These are phyloP conservation scores for Panus rudis DNA, from an alignment of 768 basidiomycete genomes.

Conservation along the genomic window DNA sequence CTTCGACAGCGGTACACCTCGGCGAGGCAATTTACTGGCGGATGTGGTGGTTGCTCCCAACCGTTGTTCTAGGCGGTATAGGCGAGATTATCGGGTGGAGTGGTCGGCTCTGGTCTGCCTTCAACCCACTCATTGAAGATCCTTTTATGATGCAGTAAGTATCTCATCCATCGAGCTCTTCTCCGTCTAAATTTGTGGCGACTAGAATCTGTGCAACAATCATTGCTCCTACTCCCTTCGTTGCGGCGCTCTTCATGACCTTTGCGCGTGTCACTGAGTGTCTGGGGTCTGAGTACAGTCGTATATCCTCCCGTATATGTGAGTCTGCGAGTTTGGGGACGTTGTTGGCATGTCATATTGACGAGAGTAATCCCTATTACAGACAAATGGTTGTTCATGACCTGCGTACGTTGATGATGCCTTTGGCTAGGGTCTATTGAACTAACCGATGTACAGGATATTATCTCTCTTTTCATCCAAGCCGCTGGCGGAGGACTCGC, in stretches of 20 bases:
- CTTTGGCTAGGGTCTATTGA: neutral
- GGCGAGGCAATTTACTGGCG: constrained; percentile 36
- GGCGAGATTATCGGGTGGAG: constrained; percentile 51
- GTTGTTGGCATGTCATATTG: neutral
- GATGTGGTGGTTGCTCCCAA: constrained; percentile 48
- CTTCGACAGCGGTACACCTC: constrained; percentile 37
- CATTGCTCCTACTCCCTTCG: constrained; percentile 47
- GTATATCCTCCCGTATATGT: constrained; percentile 30
- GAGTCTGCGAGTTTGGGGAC: constrained; percentile 5
- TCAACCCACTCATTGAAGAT: constrained; percentile 10
- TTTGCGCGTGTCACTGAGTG: constrained; percentile 39
- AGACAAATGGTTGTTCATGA: constrained; percentile 24
- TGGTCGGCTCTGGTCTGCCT: constrained; percentile 45
- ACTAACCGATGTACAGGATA: constrained; percentile 27
- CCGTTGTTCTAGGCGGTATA: constrained; percentile 38
- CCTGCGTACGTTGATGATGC: constrained; percentile 20
- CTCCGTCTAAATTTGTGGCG: neutral
- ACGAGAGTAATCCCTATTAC: neutral
- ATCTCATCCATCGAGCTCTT: neutral
- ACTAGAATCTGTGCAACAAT: constrained; percentile 33
- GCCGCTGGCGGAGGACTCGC: constrained; percentile 57
- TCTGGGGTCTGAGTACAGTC: constrained; percentile 43
- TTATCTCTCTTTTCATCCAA: constrained; percentile 57
- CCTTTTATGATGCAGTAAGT: constrained; percentile 41
- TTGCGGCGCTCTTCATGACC: constrained; percentile 51